Conservation (phyloP, 179 eudicot species). For the Beta lomatogona region DNA sequence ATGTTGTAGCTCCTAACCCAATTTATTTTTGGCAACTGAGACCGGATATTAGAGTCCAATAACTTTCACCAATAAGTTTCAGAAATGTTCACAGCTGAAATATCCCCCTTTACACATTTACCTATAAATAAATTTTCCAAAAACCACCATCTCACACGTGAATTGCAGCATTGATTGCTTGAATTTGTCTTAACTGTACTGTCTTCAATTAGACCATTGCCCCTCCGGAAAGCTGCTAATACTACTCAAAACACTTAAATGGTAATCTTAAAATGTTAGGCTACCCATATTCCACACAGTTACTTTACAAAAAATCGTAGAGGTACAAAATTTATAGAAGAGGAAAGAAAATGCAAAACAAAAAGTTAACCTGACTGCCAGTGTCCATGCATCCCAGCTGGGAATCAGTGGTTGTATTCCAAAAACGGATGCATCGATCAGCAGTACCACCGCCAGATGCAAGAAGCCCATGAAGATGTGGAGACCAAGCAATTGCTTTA, state of each 20-base stretch:
- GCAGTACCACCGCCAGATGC: constrained; percentile 99
- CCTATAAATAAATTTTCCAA: not conserved
- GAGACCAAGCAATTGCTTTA: constrained; percentile 99
- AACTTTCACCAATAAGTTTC: not conserved
- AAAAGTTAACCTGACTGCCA: constrained; percentile 80
- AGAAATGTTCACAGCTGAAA: not conserved
- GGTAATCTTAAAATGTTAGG: not conserved
- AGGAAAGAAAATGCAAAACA: not conserved
- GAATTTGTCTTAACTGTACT: not conserved
- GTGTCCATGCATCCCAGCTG: constrained; percentile 92
- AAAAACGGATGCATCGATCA: constrained; percentile 93
- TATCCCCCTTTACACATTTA: not conserved
- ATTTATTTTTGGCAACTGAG: not conserved
- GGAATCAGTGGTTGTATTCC: constrained; percentile 91
- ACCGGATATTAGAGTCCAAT: not conserved
- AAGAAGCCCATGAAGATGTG: constrained; percentile 90
- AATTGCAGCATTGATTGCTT: not conserved
- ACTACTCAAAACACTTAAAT: not conserved
- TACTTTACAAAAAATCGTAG: not conserved
- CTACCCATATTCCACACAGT: not conserved
- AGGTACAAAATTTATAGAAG: not conserved
- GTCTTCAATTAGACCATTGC: not conserved
- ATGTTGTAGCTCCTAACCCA: not conserved
- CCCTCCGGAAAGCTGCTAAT: not conserved
- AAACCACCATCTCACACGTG: not conserved